Base-by-base conservation (phyloP, 805 yeast species). In the Blastobotrys muscicola region DNA sequence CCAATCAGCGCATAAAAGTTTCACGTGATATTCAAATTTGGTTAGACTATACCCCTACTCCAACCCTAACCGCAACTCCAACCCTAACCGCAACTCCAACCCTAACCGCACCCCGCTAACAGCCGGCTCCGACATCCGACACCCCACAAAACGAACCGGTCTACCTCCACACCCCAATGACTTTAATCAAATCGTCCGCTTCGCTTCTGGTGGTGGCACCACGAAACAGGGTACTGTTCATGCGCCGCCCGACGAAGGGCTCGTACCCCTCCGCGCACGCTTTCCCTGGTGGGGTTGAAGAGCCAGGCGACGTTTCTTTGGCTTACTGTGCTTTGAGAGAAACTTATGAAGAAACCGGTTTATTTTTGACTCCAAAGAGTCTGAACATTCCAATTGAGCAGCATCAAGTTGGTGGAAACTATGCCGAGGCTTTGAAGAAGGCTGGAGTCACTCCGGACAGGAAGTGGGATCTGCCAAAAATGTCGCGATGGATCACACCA, bases 221-320 rank as follows among this genome's bases (percentile, higher is more conserved):
- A 9, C 39, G 46, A 8, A 45, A 48, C 32, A 43, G 44, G 29
- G 51, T 59, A 4, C 47, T 59, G 29, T 51, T 58, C 36, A 52
- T 59, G 54, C 41, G 50, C 13, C 44, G 64, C 9, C 64, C 63
- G 1, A 34, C 49, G 13, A 48, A 40, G 32, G 62, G 61, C 12
- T 38, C 58, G 6, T 59, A 48, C 41, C 56, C 63, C 1, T 41
- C 52, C 10, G 42, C 51, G 11, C 57, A 58, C 42, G 64, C 58
- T 13, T 59, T 59, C 37, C 64, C 64, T 1, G 64, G 64, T 6
- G 64, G 64, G 2, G 58, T 51, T 1, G 33, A 48, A 12, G 64
- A 59, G 11, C 39, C 49, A 3, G 41, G 49, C 1, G 64, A 59
- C 35, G 45, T 48, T 6, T 39, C 44, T 26, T 42, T 52, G 31